A percentile compares a stretch with the other conserved stretches of the same genome.
These are phyloP conservation scores for Phaeosphaeria sp. DNA, from an alignment of 2,329 filamentous ascomycete genomes.

Conservation along the genomic window DNA sequence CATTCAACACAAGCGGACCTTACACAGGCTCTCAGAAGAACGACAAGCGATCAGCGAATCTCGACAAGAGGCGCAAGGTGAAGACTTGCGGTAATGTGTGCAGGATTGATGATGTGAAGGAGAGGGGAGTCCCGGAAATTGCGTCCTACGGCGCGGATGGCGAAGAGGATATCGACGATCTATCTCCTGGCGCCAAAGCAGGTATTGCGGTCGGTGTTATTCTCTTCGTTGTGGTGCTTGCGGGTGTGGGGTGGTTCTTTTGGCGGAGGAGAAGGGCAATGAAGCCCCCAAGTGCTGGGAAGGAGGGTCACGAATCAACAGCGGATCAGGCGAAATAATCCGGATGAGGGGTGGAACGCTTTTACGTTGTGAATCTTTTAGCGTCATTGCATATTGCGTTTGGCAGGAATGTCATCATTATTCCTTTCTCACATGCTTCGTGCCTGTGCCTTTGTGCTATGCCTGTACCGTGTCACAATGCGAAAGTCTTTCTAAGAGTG, in stretches of 20 bases:
- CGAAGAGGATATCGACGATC: conserved; percentile 3
- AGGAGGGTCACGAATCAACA: conserved; percentile 6
- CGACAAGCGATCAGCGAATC: conserved; percentile 20
- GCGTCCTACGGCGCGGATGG: conserved; percentile 17
- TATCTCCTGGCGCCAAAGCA: conserved; percentile 16
- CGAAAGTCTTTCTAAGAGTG: no score
- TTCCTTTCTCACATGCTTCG: background rate
- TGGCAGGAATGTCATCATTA: background rate
- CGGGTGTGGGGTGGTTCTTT: conserved; percentile 5
- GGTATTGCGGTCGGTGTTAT: conserved; percentile 12
- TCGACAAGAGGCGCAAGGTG: conserved; percentile 26
- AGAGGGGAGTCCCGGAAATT: conserved; percentile 44
- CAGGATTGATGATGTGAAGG: conserved; percentile 45
- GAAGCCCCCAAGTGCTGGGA: background rate
- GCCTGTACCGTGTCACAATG: no score
- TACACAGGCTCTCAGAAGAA: conserved; percentile 19
- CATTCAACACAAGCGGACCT: conserved; percentile 55
- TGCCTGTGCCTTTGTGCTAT: background rate
- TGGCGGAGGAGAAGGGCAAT: conserved; percentile 7
- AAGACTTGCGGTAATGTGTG: conserved; percentile 45
- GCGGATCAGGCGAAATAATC: background rate
- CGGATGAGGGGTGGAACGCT: no score
- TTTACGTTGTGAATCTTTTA: background rate
- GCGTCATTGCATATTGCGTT: background rate
- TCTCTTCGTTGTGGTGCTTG: conserved; percentile 4